phyloP scores from a whole-genome alignment of 2,329 filamentous ascomycete species.

The Dactylellina leptospora region DNA sequence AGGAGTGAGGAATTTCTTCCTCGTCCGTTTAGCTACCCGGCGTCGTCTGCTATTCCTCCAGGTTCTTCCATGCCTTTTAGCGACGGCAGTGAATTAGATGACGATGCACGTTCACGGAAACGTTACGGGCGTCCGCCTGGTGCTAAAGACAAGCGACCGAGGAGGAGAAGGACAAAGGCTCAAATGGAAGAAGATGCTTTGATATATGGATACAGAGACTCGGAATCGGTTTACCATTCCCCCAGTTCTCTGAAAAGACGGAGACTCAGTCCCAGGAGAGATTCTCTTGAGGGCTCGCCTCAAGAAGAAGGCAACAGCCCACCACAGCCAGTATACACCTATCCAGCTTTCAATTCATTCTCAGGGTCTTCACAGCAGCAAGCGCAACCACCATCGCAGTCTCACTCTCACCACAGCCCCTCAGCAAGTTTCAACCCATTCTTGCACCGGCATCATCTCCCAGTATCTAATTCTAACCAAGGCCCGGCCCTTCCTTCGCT shows the following conservation, averaged over 20 bases:
- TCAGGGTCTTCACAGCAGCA: conserved; percentile 14
- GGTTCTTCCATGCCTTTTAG: conserved; percentile 26
- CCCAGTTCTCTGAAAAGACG: conserved; percentile 47
- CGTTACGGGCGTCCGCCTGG: conserved; percentile 49
- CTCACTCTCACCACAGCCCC: conserved; percentile 26
- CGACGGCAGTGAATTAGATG: conserved; percentile 41
- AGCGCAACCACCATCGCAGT: neutral
- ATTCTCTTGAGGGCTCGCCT: conserved; percentile 45
- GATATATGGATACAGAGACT: conserved; percentile 48
- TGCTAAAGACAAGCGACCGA: conserved; percentile 50
- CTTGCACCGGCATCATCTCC: conserved; percentile 48
- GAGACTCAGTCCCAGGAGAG: conserved; percentile 40
- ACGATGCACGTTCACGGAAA: conserved; percentile 45
- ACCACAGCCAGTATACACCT: conserved; percentile 42
- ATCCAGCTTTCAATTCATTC: conserved; percentile 46
- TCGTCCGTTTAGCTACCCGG: conserved; percentile 38
- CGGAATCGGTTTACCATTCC: conserved; percentile 50
- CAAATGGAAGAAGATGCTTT: conserved; percentile 53
- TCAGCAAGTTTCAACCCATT: conserved; percentile 47
- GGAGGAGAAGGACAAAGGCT: conserved; percentile 49
- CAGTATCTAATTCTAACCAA: conserved; percentile 22
- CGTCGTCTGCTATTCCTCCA: conserved; percentile 14
- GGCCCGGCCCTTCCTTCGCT: conserved; percentile 32
- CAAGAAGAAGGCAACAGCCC: conserved; percentile 44
- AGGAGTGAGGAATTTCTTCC: conserved; percentile 46